Evolutionary conservation across 139 green algal genomes (phyloP).

Genomic region (Closterium sp.): DNA sequence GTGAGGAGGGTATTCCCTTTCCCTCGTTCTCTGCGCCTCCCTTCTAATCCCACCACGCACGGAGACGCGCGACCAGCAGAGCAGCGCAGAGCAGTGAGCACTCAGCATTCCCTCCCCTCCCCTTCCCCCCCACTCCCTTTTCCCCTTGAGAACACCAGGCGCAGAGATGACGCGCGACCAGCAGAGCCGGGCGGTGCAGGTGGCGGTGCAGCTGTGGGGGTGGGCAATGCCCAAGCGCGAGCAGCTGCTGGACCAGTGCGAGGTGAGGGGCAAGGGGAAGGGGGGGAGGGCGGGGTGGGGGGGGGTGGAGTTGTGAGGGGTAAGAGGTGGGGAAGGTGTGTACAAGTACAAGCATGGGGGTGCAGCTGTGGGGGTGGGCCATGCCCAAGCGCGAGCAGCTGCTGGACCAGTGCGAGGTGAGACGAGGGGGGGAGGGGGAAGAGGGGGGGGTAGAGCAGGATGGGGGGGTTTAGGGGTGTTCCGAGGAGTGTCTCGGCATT

Average conservation of each 20-base stretch:
- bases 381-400: background rate
- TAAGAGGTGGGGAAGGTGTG: background rate
- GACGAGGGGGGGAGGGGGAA: background rate
- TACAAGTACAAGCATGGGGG: background rate
- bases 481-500: no score
- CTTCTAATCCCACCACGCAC: no score
- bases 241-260: constrained; percentile 6
- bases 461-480: no score
- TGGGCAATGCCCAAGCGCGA: constrained; percentile 11
- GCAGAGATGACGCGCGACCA: background rate
- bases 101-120: no score
- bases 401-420: background rate
- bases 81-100: no score
- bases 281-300: no score
- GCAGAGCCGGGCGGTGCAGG: constrained; percentile 1
- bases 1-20: no score
- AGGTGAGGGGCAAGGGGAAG: background rate
- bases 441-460: no score
- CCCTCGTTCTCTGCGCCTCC: no score
- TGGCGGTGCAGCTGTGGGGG: constrained; percentile 5
- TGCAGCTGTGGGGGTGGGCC: background rate
- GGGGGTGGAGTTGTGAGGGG: no score
- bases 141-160: background rate
- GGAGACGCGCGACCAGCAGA: no score
- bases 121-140: no score